phyloP scores from a whole-genome alignment of 1,284 basidiomycete species.

The Neonothopanus nambi region DNA sequence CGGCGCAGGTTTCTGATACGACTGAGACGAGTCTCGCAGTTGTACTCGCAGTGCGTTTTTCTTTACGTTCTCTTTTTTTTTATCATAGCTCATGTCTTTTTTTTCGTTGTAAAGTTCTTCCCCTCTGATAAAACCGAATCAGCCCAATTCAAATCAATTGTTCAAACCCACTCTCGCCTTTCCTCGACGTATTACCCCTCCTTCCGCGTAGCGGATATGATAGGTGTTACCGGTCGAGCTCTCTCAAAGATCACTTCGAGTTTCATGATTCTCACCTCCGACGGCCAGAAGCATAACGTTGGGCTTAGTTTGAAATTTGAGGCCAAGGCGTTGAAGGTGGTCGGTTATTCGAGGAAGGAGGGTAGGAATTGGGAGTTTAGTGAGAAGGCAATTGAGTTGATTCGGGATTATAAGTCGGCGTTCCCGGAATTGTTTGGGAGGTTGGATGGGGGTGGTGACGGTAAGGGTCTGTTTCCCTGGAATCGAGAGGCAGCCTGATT shows the following conservation, averaged over 20 bases:
- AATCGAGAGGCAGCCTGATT: not conserved
- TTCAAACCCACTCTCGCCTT: slow-evolving; percentile 41
- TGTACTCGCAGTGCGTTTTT: slow-evolving; percentile 69
- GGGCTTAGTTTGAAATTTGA: slow-evolving; percentile 97
- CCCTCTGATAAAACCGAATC: slow-evolving; percentile 79
- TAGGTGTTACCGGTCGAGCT: slow-evolving; percentile 70
- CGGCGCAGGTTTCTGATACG: slow-evolving; percentile 83
- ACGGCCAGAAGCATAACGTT: slow-evolving; percentile 83
- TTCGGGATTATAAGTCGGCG: slow-evolving; percentile 79
- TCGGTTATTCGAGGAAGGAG: slow-evolving; percentile 89
- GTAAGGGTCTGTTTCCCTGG: slow-evolving; percentile 38
- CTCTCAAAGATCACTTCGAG: too few relatives aligned
- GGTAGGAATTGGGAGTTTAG: slow-evolving; percentile 93
- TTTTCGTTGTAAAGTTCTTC: slow-evolving; percentile 77
- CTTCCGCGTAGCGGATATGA: slow-evolving; percentile 68
- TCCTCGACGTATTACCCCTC: slow-evolving; percentile 71
- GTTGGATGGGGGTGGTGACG: slow-evolving; percentile 69
- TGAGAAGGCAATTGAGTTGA: slow-evolving; percentile 79
- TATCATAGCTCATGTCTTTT: not conserved
- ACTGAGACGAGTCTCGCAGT: slow-evolving; percentile 72
- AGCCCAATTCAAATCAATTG: slow-evolving; percentile 72
- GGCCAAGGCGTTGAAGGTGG: slow-evolving; percentile 92
- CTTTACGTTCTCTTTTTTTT: slow-evolving; percentile 5
- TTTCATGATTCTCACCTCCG: slow-evolving; percentile 59
- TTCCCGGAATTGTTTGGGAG: slow-evolving; percentile 83